These are phyloP conservation scores for Sarocladium oryzae DNA, from an alignment of 2,329 filamentous ascomycete species.

Conservation along the genomic window DNA sequence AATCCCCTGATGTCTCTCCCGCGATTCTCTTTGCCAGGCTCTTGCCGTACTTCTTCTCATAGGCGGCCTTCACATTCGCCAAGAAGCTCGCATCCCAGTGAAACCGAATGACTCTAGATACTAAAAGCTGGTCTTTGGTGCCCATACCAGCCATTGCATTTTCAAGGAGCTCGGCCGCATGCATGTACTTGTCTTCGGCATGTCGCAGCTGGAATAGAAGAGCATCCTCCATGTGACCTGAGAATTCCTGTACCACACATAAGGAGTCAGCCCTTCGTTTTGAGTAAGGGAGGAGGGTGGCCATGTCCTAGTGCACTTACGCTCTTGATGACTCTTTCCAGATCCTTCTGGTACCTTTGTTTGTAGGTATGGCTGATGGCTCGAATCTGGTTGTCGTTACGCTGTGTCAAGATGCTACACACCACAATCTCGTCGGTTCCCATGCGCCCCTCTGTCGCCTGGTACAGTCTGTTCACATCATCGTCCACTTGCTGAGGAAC, in stretches of 20 bases:
- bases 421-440: slow-evolving; percentile 71
- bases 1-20: slow-evolving; percentile 82
- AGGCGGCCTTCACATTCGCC: slow-evolving; percentile 72
- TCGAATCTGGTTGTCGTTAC: slow-evolving; percentile 76
- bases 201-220: slow-evolving; percentile 72
- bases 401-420: slow-evolving; percentile 68
- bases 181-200: slow-evolving; percentile 74
- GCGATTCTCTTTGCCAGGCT: slow-evolving; percentile 64
- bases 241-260: slow-evolving; percentile 56
- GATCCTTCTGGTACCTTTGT: slow-evolving; percentile 60
- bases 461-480: slow-evolving; percentile 71
- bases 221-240: slow-evolving; percentile 85
- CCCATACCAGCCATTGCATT: slow-evolving; percentile 80
- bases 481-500: slow-evolving; percentile 66
- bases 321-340: slow-evolving; percentile 69
- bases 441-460: slow-evolving; percentile 65
- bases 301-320: slow-evolving; percentile 30
- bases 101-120: slow-evolving; percentile 67
- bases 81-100: slow-evolving; percentile 79
- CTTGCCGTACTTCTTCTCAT: slow-evolving; percentile 61
- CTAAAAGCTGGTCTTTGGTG: slow-evolving; percentile 76
- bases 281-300: background rate
- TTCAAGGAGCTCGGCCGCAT: slow-evolving; percentile 77
- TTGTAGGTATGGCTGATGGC: slow-evolving; percentile 74
- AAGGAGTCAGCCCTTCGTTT: background rate